phyloP scores from a whole-genome alignment of 495 filamentous ascomycete genomes.

The Venustampulla echinocandica region DNA sequence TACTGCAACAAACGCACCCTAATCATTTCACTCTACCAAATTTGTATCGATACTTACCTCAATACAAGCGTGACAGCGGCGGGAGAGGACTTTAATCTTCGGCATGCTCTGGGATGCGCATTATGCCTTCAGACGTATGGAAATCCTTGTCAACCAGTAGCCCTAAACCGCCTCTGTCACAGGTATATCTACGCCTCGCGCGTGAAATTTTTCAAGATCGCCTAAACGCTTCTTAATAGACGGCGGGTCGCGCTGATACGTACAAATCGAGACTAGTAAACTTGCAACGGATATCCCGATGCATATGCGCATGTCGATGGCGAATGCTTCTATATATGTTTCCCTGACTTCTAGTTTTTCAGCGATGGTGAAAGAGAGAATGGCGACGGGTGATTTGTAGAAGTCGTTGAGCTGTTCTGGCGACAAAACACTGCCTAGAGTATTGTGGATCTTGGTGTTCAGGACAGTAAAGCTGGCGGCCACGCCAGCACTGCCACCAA shows the following conservation, averaged over 20 bases:
- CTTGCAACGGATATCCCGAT: not conserved
- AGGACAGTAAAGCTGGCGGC: conserved; percentile 20
- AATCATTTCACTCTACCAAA: not conserved
- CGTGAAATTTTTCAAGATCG: not conserved
- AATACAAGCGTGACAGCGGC: not conserved
- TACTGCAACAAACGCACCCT: not conserved
- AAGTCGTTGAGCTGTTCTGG: not conserved
- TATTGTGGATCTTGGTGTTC: not conserved
- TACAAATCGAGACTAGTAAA: not conserved
- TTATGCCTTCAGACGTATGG: not conserved
- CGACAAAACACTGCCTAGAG: not conserved
- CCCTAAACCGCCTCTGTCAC: not conserved
- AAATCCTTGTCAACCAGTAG: not conserved
- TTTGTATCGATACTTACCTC: not conserved
- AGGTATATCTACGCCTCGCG: not conserved
- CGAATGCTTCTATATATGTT: not conserved
- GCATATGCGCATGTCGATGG: not conserved
- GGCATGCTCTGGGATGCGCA: not conserved
- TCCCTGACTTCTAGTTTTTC: not conserved
- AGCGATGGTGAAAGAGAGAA: not conserved
- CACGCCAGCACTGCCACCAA: conserved; percentile 43
- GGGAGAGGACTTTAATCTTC: not conserved
- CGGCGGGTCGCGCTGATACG: not conserved
- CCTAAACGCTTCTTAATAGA: not conserved
- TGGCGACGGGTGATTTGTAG: not conserved